These are phyloP conservation scores for Lepidopterella palustris DNA, from an alignment of 495 filamentous ascomycete species.

Conservation along the genomic window DNA sequence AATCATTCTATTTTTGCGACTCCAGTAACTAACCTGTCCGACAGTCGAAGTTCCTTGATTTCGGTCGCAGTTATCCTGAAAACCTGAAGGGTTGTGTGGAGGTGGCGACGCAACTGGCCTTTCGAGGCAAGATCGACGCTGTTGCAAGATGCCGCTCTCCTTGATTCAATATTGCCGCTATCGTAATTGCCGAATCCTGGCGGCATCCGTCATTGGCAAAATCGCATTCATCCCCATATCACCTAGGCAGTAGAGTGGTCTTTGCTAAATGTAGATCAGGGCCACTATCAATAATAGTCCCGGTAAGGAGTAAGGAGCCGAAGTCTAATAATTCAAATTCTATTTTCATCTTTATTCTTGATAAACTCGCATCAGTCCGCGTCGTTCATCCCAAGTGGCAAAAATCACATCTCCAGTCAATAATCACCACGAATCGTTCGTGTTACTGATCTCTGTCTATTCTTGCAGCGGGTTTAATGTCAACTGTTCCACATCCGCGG, in stretches of 20 bases:
- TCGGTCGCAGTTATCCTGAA: background rate
- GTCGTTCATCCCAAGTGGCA: background rate
- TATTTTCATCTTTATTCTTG: background rate
- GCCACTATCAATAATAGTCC: background rate
- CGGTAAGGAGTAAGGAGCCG: background rate
- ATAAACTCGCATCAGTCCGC: conserved; percentile 3
- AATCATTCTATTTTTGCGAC: conserved; percentile 1
- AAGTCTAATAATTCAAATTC: background rate
- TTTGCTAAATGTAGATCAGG: background rate
- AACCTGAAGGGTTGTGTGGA: too few species aligned
- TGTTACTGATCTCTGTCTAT: too few species aligned
- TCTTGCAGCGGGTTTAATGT: too few species aligned
- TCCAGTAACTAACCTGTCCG: background rate
- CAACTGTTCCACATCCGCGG: too few species aligned
- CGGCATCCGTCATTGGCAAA: background rate
- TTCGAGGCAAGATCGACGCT: background rate
- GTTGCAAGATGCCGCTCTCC: background rate
- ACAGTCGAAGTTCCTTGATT: background rate
- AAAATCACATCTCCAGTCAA: background rate
- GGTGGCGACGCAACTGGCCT: background rate
- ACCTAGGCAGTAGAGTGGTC: background rate
- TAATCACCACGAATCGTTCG: background rate
- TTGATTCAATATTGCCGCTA: background rate
- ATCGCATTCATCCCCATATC: background rate
- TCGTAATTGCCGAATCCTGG: background rate